A percentile compares a stretch with the other conserved stretches of the same genome.
phyloP scores from a whole-genome alignment of 2,329 filamentous ascomycete genomes.

The Penicillium sp. region DNA sequence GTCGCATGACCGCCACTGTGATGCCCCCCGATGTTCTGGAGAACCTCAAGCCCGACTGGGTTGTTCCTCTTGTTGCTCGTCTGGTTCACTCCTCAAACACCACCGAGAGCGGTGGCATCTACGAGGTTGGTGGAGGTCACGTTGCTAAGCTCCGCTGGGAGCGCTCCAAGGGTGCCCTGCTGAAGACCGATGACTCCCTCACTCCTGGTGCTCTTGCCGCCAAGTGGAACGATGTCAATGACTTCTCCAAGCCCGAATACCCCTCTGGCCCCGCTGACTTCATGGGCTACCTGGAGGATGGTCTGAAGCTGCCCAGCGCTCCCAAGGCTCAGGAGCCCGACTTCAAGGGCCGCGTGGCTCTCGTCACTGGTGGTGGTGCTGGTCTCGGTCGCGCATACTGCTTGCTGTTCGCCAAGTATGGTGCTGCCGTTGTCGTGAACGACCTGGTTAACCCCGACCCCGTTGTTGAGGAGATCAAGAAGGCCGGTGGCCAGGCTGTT shows the following conservation, averaged over 20 bases:
- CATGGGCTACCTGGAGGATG: slow-evolving; percentile 80
- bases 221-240: slow-evolving; percentile 85
- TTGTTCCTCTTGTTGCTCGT: slow-evolving; percentile 88
- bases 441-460: slow-evolving; percentile 91
- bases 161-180: slow-evolving; percentile 82
- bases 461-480: slow-evolving; percentile 90
- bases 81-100: slow-evolving; percentile 85
- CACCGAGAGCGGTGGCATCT: slow-evolving; percentile 83
- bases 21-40: slow-evolving; percentile 93
- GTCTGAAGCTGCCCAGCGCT: slow-evolving; percentile 75
- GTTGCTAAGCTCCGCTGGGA: slow-evolving; percentile 95
- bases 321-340: slow-evolving; percentile 73
- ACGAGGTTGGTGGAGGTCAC: slow-evolving; percentile 91
- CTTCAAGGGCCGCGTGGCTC: slow-evolving; percentile 81
- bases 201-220: slow-evolving; percentile 85
- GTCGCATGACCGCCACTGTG: slow-evolving; percentile 91
- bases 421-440: slow-evolving; percentile 89
- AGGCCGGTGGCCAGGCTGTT: slow-evolving; percentile 83
- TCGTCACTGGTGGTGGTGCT: slow-evolving; percentile 86
- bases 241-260: slow-evolving; percentile 84
- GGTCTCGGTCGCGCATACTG: slow-evolving; percentile 91
- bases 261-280: slow-evolving; percentile 88
- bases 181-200: slow-evolving; percentile 86
- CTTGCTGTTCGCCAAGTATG: slow-evolving; percentile 82
- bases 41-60: slow-evolving; percentile 88